phyloP scores from a whole-genome alignment of 2,329 filamentous ascomycete genomes.

The Neonectria coccinea region DNA sequence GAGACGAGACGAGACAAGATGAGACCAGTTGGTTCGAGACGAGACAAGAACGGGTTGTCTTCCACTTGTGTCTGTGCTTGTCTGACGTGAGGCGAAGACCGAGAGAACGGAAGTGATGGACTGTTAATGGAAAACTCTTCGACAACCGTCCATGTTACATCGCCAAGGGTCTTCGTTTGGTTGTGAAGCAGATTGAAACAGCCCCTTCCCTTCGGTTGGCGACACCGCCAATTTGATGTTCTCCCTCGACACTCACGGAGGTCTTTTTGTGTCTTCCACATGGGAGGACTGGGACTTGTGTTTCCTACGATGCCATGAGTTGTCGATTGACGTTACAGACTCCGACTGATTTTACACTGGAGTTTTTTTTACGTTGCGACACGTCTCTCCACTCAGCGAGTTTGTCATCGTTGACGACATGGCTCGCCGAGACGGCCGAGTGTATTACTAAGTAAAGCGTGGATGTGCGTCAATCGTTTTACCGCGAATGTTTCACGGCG shows the following conservation, averaged over 20 bases:
- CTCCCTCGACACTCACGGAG: neutral
- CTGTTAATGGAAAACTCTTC: neutral
- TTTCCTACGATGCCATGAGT: neutral
- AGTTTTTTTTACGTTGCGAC: neutral
- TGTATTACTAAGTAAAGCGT: conserved; percentile 40
- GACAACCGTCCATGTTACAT: neutral
- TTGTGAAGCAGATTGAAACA: conserved; percentile 2
- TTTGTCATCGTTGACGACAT: conserved; percentile 24
- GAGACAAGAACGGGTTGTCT: neutral
- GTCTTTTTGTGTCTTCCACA: neutral
- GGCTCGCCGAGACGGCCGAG: conserved; percentile 12
- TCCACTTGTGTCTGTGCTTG: neutral
- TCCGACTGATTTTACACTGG: neutral
- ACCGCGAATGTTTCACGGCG: conserved; percentile 4
- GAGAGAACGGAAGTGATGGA: neutral
- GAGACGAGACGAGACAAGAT: neutral
- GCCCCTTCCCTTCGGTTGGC: neutral
- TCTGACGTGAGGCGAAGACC: conserved; percentile 5
- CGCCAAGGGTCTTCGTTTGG: neutral
- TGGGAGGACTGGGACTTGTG: neutral
- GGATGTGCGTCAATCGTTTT: conserved; percentile 36
- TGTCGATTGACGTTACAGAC: neutral
- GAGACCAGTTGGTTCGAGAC: neutral
- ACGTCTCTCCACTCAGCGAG: conserved; percentile 10
- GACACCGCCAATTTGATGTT: neutral